Percentiles rank a stretch among this genome's conserved stretches.
Conservation (phyloP, 805 yeast species). For the Starmerella apis region DNA sequence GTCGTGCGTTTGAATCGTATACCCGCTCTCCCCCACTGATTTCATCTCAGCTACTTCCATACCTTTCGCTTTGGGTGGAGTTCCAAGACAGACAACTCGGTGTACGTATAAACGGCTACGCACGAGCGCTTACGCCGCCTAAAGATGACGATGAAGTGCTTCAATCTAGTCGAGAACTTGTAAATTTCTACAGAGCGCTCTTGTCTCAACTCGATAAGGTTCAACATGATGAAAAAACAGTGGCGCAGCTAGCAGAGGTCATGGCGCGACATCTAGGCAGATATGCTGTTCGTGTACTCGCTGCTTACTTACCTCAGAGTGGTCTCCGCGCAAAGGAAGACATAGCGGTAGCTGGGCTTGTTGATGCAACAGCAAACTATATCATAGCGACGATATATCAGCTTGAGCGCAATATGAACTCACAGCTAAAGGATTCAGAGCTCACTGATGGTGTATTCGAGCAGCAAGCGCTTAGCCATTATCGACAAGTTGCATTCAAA, state of each 20-base stretch:
- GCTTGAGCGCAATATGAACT: constrained; percentile 3
- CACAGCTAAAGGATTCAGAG: not conserved
- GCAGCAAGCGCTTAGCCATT: constrained; percentile 11
- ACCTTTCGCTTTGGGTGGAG: constrained; percentile 71
- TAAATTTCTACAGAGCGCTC: constrained; percentile 62
- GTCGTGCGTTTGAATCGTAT: constrained; percentile 73
- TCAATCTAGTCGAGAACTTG: constrained; percentile 78
- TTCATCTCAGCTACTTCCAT: constrained; percentile 73
- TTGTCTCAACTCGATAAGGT: constrained; percentile 59
- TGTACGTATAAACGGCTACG: constrained; percentile 41
- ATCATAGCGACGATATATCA: constrained; percentile 37
- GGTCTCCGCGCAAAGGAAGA: constrained; percentile 43
- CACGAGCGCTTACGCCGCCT: constrained; percentile 34
- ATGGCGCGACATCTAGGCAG: constrained; percentile 57
- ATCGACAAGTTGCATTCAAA: constrained; percentile 15
- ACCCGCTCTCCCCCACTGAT: constrained; percentile 37
- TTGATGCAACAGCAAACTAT: constrained; percentile 83
- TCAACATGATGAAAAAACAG: constrained; percentile 35
- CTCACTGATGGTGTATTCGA: constrained; percentile 15
- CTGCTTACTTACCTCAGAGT: constrained; percentile 39
- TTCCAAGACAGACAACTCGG: constrained; percentile 64
- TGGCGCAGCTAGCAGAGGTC: constrained; percentile 42
- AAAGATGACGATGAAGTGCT: constrained; percentile 47
- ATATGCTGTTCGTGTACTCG: constrained; percentile 45
- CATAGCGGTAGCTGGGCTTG: constrained; percentile 53